A percentile compares a stretch with the other conserved stretches of the same genome.
Conservation (phyloP, 2,329 filamentous ascomycete species). For the Macrophomina pseudophaseolina region DNA sequence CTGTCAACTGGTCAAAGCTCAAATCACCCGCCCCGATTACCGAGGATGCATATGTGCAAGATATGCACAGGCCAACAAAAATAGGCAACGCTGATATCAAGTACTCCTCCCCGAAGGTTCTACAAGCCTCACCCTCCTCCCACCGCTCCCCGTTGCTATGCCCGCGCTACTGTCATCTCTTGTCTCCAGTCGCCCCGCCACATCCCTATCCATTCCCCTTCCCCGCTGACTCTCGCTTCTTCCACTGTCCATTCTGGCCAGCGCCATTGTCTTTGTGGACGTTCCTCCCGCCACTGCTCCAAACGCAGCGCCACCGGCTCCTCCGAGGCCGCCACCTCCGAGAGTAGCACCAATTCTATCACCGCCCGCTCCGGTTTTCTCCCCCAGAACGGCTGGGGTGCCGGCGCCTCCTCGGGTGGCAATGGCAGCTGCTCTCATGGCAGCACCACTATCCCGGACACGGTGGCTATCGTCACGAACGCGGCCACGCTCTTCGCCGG, state of each 20-base stretch:
- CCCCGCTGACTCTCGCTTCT: constrained; percentile 14
- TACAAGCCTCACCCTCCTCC: constrained; percentile 40
- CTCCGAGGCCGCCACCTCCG: constrained; percentile 15
- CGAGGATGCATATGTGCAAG: not conserved
- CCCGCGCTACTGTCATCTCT: constrained; percentile 23
- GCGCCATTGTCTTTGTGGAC: not conserved
- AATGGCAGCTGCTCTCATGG: constrained; percentile 30
- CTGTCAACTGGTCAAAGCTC: not conserved
- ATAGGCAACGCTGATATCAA: not conserved
- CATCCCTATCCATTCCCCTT: constrained; percentile 10
- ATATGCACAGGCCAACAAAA: not conserved
- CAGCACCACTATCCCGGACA: constrained; percentile 50
- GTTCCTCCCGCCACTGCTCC: not conserved
- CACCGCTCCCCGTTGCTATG: constrained; percentile 33
- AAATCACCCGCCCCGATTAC: not conserved
- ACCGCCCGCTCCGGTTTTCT: not conserved
- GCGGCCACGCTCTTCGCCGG: constrained; percentile 41
- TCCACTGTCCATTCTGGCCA: constrained; percentile 1
- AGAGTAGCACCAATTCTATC: not conserved
- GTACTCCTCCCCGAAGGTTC: constrained; percentile 27
- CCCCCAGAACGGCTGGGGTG: constrained; percentile 1
- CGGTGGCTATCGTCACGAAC: constrained; percentile 50
- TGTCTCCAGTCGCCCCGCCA: not conserved
- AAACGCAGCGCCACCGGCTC: not conserved
- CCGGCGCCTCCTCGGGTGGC: constrained; percentile 11